Conservation (phyloP, 1,139 yeast genomes). For the Scheffersomyces quercinus region DNA sequence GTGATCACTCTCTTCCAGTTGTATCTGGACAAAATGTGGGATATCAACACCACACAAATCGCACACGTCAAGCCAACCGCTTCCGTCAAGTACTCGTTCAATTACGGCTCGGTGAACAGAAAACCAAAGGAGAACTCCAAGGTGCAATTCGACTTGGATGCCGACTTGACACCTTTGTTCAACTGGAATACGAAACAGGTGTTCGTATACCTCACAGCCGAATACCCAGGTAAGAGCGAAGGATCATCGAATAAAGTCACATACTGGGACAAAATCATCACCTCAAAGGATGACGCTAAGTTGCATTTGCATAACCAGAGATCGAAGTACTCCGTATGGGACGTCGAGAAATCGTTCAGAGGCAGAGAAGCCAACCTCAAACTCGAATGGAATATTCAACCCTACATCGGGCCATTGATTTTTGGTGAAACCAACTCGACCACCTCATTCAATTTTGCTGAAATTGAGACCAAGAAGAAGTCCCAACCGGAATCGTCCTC, state of each 20-base stretch:
- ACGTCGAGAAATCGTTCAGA: slow-evolving; percentile 66
- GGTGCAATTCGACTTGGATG: slow-evolving; percentile 69
- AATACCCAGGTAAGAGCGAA: slow-evolving; percentile 65
- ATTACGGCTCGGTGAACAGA: slow-evolving; percentile 69
- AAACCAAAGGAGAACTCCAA: slow-evolving; percentile 80
- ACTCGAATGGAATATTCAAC: slow-evolving; percentile 92
- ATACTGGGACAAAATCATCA: slow-evolving; percentile 87
- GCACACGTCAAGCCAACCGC: slow-evolving; percentile 42
- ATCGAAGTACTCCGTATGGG: slow-evolving; percentile 88
- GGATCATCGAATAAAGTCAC: slow-evolving; percentile 67
- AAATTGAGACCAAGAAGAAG: slow-evolving; percentile 15
- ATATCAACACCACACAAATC: slow-evolving; percentile 39
- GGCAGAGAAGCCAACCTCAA: slow-evolving; percentile 68
- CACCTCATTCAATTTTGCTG: slow-evolving; percentile 31
- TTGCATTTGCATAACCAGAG: slow-evolving; percentile 53
- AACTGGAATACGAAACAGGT: slow-evolving; percentile 98
- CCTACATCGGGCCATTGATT: slow-evolving; percentile 77
- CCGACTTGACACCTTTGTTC: slow-evolving; percentile 69
- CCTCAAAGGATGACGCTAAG: slow-evolving; percentile 56
- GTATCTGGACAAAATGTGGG: slow-evolving; percentile 43
- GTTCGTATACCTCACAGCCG: slow-evolving; percentile 86
- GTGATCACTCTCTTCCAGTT: slow-evolving; percentile 53
- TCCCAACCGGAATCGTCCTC: too few species aligned
- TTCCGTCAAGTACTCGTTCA: slow-evolving; percentile 61
- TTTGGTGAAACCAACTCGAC: slow-evolving; percentile 57